These are phyloP conservation scores for Metschnikowia gruessii DNA, from an alignment of 805 yeast species.

Conservation along the genomic window DNA sequence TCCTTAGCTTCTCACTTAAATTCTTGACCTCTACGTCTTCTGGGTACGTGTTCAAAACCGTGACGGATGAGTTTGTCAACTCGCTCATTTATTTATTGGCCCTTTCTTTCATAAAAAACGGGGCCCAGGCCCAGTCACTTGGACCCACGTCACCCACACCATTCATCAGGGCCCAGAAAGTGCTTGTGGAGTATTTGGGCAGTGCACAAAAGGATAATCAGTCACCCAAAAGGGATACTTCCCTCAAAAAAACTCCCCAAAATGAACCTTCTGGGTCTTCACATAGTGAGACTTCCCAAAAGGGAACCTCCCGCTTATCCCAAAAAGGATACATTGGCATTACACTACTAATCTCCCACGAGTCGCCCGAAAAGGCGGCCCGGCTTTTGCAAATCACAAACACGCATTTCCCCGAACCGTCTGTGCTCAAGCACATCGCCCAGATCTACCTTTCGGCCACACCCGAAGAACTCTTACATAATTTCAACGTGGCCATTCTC, in stretches of 20 bases:
- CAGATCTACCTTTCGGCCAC: slow-evolving; percentile 28
- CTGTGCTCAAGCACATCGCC: slow-evolving; percentile 25
- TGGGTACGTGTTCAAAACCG: slow-evolving; percentile 22
- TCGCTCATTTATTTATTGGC: slow-evolving; percentile 25
- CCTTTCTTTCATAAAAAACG: slow-evolving; percentile 15
- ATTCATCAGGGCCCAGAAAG: slow-evolving; percentile 30
- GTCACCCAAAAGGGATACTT: no score
- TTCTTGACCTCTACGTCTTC: slow-evolving; percentile 20
- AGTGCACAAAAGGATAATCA: slow-evolving; percentile 13
- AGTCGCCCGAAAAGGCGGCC: slow-evolving; percentile 27
- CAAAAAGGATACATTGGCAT: slow-evolving; percentile 39
- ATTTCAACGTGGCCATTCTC: slow-evolving; percentile 31
- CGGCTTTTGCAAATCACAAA: slow-evolving; percentile 29
- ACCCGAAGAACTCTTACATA: slow-evolving; percentile 35
- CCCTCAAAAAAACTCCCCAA: no score
- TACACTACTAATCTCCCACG: slow-evolving; percentile 27
- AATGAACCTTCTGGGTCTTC: no score
- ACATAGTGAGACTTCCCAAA: no score
- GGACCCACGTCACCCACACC: slow-evolving; percentile 7
- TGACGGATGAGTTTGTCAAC: slow-evolving; percentile 18
- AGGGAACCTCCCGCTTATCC: slow-evolving; percentile 13
- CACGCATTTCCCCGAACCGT: slow-evolving; percentile 24
- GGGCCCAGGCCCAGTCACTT: background rate
- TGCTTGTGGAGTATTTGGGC: slow-evolving; percentile 23
- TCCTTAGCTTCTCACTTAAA: slow-evolving; percentile 21